Evolutionary conservation across 176 grass and related monocot species (phyloP).

Genomic region (Melocanna baccifera): DNA sequence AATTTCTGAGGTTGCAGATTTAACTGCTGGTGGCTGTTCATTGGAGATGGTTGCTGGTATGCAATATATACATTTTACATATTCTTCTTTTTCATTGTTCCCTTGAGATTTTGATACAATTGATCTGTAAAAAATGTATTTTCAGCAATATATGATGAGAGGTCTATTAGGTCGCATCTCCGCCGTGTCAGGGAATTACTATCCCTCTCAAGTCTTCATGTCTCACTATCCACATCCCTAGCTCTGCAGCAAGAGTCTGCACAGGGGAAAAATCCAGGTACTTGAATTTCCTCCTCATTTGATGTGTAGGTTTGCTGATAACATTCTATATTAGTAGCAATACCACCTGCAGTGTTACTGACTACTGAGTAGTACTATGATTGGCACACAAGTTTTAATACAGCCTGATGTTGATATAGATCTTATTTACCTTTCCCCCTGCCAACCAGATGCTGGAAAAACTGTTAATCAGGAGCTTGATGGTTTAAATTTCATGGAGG

Average conservation of each 20-base stretch:
- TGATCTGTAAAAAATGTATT: slow-evolving; percentile 23
- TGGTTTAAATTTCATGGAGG: slow-evolving; percentile 88
- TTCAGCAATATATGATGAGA: slow-evolving; percentile 96
- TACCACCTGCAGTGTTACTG: background rate
- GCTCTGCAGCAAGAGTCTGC: slow-evolving; percentile 83
- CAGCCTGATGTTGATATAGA: background rate
- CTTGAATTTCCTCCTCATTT: slow-evolving; percentile 6
- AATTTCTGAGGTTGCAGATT: slow-evolving; percentile 93
- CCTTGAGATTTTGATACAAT: background rate
- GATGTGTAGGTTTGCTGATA: slow-evolving; percentile 8
- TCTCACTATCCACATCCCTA: slow-evolving; percentile 75
- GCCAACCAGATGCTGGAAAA: slow-evolving; percentile 62
- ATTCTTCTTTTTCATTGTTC: background rate
- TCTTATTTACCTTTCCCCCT: slow-evolving; percentile 18
- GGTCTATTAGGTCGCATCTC: slow-evolving; percentile 92
- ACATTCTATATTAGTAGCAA: background rate
- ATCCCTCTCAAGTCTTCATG: slow-evolving; percentile 81
- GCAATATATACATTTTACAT: background rate
- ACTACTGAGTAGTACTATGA: slow-evolving; percentile 13
- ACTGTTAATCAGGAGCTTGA: slow-evolving; percentile 70
- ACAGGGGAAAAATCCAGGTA: slow-evolving; percentile 72
- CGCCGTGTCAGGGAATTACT: slow-evolving; percentile 82
- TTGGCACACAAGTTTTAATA: background rate
- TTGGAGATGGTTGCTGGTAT: slow-evolving; percentile 91
- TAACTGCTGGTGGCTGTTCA: slow-evolving; percentile 75